phyloP scores from a whole-genome alignment of 345 rosid genomes.

The Hypericum perforatum region DNA sequence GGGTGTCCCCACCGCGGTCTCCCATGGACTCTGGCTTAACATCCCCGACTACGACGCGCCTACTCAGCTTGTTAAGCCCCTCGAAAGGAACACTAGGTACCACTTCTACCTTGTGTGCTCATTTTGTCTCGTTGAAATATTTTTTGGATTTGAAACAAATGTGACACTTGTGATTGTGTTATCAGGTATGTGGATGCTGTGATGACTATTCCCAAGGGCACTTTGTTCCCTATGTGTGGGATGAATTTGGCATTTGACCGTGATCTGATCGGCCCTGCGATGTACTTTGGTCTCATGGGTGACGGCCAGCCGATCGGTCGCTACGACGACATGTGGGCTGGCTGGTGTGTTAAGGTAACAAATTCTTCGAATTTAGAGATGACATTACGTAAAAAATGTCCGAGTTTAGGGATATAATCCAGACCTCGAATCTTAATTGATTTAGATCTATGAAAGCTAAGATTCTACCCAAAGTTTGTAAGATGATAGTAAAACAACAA shows the following conservation, averaged over 20 bases:
- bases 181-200: slow-evolving; percentile 42
- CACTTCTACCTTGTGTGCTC: not conserved
- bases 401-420: too few relatives aligned
- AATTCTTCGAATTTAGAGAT: too few relatives aligned
- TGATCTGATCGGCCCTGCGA: slow-evolving; percentile 45
- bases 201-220: slow-evolving; percentile 38
- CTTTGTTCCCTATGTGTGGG: slow-evolving; percentile 46
- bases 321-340: slow-evolving; percentile 60
- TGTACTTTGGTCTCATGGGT: slow-evolving; percentile 57
- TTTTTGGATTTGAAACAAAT: not conserved
- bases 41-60: slow-evolving; percentile 45
- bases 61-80: slow-evolving; percentile 47
- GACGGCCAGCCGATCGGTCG: slow-evolving; percentile 45
- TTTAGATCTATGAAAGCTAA: too few relatives aligned
- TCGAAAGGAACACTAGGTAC: slow-evolving; percentile 34
- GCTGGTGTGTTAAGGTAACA: slow-evolving; percentile 48
- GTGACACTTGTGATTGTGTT: not conserved
- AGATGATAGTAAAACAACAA: too few relatives aligned
- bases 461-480: too few relatives aligned
- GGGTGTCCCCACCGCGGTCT: slow-evolving; percentile 32
- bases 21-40: slow-evolving; percentile 55
- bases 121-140: not conserved
- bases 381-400: too few relatives aligned
- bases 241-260: slow-evolving; percentile 46
- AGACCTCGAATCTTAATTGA: too few relatives aligned